Evolutionary conservation across 129 eudicot species (phyloP).

Genomic region (Helianthus annuus): DNA sequence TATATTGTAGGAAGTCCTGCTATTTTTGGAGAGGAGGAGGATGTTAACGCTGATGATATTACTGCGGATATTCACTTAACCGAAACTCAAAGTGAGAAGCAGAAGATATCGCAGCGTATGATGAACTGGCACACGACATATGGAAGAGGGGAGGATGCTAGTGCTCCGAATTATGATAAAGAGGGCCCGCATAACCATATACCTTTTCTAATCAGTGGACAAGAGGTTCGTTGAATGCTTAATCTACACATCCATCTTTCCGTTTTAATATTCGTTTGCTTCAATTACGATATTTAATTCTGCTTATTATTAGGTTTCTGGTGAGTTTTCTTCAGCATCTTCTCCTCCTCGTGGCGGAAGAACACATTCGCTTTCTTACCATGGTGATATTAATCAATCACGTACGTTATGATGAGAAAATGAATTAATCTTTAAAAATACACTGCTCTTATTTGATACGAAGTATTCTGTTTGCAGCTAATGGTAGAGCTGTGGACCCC

Average conservation of each 20-base stretch:
- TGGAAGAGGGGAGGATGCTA: conserved; percentile 65
- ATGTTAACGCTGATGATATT: conserved; percentile 45
- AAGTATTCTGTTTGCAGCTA: conserved; percentile 53
- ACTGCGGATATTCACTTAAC: conserved; percentile 47
- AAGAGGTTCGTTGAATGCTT: conserved; percentile 38
- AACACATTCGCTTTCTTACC: conserved; percentile 58
- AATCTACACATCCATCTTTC: background rate
- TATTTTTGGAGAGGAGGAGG: conserved; percentile 82
- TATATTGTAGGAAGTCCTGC: conserved; percentile 69
- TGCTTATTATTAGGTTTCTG: conserved; percentile 66
- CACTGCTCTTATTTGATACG: background rate
- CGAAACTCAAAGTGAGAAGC: conserved; percentile 61
- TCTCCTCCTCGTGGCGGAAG: conserved; percentile 91
- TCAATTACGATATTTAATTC: background rate
- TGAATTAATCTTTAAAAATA: background rate
- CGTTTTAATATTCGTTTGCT: background rate
- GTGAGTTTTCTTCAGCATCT: conserved; percentile 96
- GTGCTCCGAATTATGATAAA: conserved; percentile 75
- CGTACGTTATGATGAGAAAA: conserved; percentile 33
- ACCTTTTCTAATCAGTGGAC: conserved; percentile 77
- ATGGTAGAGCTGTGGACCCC: conserved; percentile 72
- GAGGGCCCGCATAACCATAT: conserved; percentile 80
- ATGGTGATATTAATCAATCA: conserved; percentile 44
- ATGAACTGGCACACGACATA: conserved; percentile 82
- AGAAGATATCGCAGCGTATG: conserved; percentile 72